phyloP scores from a whole-genome alignment of 2,329 filamentous ascomycete species.

The Neofusicoccum parvum region DNA sequence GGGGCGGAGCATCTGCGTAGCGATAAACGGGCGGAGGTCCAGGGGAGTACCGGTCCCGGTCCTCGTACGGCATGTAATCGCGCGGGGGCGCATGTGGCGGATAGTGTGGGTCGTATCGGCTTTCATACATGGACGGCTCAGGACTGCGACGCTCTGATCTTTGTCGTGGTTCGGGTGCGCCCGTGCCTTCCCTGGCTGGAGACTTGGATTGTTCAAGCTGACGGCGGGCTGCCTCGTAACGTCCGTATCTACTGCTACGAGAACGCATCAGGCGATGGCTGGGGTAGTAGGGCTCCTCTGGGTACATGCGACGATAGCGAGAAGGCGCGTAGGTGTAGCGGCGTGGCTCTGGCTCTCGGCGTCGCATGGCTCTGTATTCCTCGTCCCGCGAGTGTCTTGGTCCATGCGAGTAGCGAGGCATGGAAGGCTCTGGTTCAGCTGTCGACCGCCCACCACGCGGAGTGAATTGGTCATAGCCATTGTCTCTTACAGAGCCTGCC shows the following conservation, averaged over 20 bases:
- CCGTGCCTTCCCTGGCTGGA: conserved; percentile 11
- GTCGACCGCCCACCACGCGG: not conserved
- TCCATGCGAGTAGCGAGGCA: not conserved
- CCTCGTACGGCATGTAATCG: conserved; percentile 16
- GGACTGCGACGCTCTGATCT: conserved; percentile 6
- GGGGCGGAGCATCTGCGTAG: conserved; percentile 5
- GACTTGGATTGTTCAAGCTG: conserved; percentile 19
- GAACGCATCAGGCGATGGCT: conserved; percentile 5
- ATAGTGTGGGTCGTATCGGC: not conserved
- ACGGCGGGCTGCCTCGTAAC: conserved; percentile 19
- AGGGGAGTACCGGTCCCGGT: conserved; percentile 10
- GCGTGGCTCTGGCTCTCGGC: conserved; percentile 11
- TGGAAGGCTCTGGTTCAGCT: not conserved
- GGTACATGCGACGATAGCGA: conserved; percentile 18
- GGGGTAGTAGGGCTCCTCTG: conserved; percentile 8
- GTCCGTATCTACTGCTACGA: conserved; percentile 15
- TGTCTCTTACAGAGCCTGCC: not conserved
- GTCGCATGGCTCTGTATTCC: not conserved
- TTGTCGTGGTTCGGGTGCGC: conserved; percentile 4
- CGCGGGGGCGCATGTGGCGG: not conserved
- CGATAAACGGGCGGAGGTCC: conserved; percentile 17
- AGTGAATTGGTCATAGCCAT: conserved; percentile 4
- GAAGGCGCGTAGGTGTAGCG: conserved; percentile 14
- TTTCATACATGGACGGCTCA: not conserved
- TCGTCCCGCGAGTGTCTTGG: not conserved